Conservation (phyloP, 2,329 filamentous ascomycete species). For the Teratosphaeria destructans region DNA sequence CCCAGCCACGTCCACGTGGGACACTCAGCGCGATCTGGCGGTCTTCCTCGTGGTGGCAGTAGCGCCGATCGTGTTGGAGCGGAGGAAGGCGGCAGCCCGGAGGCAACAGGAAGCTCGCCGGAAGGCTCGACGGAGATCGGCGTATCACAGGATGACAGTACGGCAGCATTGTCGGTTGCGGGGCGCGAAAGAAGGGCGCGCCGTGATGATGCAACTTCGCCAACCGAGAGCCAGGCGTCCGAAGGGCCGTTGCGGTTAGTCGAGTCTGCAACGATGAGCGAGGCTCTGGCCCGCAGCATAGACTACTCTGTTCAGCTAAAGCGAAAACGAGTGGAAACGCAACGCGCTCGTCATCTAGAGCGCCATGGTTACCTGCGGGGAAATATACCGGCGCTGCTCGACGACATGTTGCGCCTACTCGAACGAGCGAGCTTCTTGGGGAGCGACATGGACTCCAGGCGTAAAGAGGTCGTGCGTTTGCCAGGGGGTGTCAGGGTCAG, state of each 20-base stretch:
- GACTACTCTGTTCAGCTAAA: background rate
- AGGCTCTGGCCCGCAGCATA: background rate
- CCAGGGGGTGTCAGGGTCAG: conserved; percentile 9
- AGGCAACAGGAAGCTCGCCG: background rate
- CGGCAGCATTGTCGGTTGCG: background rate
- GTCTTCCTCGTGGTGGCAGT: background rate
- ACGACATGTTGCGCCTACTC: conserved; percentile 7
- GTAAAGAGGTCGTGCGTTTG: conserved; percentile 13
- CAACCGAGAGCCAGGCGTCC: background rate
- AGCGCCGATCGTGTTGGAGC: background rate
- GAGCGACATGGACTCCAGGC: conserved; percentile 6
- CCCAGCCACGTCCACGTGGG: background rate
- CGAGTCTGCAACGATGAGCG: background rate
- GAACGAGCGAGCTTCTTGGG: conserved; percentile 8
- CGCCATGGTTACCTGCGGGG: background rate
- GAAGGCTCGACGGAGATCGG: background rate
- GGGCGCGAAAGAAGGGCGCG: background rate
- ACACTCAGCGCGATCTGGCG: background rate
- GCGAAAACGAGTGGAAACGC: background rate
- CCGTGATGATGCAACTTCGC: background rate
- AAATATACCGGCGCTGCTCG: conserved; percentile 5
- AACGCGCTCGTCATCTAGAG: background rate
- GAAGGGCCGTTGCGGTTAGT: background rate
- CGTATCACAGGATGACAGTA: background rate
- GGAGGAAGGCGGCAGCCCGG: background rate